Conservation (phyloP, 345 rosid species). For the Hevea brasiliensis region DNA sequence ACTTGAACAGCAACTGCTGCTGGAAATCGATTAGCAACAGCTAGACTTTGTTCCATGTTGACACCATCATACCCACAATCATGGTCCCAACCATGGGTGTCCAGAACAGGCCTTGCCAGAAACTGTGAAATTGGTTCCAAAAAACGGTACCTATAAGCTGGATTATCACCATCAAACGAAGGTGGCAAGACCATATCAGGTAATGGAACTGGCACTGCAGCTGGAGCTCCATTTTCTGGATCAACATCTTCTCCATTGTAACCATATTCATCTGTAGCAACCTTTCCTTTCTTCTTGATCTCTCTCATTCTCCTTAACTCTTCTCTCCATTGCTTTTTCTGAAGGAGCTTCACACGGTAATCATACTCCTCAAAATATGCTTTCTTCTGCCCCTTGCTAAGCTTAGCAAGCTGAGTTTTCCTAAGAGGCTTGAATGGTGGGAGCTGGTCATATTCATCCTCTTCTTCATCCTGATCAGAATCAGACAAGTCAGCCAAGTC, state of each 20-base stretch:
- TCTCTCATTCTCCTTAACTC: constrained; percentile 77
- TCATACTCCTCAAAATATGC: constrained; percentile 92
- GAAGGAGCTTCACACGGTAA: constrained; percentile 86
- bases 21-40: constrained; percentile 64
- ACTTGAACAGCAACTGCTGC: constrained; percentile 73
- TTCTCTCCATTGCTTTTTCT: constrained; percentile 90
- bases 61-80: constrained; percentile 97
- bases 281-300: constrained; percentile 77
- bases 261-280: constrained; percentile 51
- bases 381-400: constrained; percentile 71
- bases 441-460: constrained; percentile 84
- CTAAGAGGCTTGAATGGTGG: constrained; percentile 91
- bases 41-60: constrained; percentile 70
- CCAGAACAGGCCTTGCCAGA: constrained; percentile 84
- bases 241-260: constrained; percentile 66
- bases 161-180: constrained; percentile 80
- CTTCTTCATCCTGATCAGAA: constrained; percentile 69
- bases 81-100: constrained; percentile 98
- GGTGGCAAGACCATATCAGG: constrained; percentile 93
- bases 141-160: constrained; percentile 84
- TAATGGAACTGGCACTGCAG: constrained; percentile 83
- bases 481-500: constrained; percentile 70
- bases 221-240: constrained; percentile 69
- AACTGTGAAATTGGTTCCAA: constrained; percentile 86
- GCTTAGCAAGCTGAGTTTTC: constrained; percentile 72